A percentile compares a stretch with the other conserved stretches of the same genome.
These are phyloP conservation scores for Cordyceps farinosa DNA, from an alignment of 2,329 filamentous ascomycete genomes.

Conservation along the genomic window DNA sequence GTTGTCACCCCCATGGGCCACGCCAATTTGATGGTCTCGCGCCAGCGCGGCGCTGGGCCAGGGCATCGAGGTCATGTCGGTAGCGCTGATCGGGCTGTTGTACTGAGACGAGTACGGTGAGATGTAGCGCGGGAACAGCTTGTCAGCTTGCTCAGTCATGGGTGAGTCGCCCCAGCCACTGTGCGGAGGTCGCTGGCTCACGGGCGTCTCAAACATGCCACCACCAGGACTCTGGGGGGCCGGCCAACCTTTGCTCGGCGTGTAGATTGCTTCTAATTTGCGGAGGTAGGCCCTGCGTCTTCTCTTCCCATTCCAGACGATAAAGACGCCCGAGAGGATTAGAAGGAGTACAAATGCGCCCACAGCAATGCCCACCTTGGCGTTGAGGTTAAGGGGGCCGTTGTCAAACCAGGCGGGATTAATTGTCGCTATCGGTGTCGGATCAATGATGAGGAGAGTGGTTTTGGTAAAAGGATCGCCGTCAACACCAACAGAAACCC, in stretches of 20 bases:
- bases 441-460: constrained; percentile 47
- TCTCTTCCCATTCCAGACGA: constrained; percentile 56
- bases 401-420: constrained; percentile 38
- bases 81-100: constrained; percentile 52
- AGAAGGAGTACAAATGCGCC: constrained; percentile 49
- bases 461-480: constrained; percentile 51
- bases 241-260: constrained; percentile 39
- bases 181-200: constrained; percentile 50
- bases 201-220: constrained; percentile 43
- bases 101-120: constrained; percentile 59
- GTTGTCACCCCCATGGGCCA: constrained; percentile 39
- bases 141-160: constrained; percentile 40
- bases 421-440: constrained; percentile 40
- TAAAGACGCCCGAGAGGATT: constrained; percentile 44
- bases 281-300: constrained; percentile 50
- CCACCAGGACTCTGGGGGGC: constrained; percentile 26
- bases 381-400: constrained; percentile 49
- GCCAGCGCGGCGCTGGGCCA: constrained; percentile 33
- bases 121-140: constrained; percentile 46
- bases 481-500: constrained; percentile 45
- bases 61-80: constrained; percentile 32
- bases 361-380: constrained; percentile 56
- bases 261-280: constrained; percentile 41
- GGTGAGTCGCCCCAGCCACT: constrained; percentile 52
- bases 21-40: constrained; percentile 37